Conservation (phyloP, 345 rosid genomes). For the Arabidopsis arenosa region DNA sequence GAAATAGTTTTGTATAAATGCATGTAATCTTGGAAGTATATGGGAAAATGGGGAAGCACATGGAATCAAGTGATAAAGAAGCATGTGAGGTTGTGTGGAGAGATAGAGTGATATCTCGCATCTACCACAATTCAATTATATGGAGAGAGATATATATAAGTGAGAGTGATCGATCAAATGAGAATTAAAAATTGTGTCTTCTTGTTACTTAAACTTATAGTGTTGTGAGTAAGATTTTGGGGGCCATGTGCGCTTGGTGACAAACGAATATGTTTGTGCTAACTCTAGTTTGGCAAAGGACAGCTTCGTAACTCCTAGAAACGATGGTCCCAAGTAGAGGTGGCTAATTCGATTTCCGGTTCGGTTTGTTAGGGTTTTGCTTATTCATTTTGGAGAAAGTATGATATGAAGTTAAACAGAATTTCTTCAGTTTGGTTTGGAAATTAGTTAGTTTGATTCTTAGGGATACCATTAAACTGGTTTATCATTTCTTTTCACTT, state of each 20-base stretch:
- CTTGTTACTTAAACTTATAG: constrained; percentile 20
- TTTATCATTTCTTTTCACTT: background rate
- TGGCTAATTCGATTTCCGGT: background rate
- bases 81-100: constrained; percentile 46
- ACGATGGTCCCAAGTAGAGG: constrained; percentile 5
- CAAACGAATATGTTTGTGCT: constrained; percentile 23
- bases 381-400: background rate
- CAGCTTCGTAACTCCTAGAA: constrained; percentile 4
- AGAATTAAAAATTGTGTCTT: constrained; percentile 35
- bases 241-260: constrained; percentile 38
- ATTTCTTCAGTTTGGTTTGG: background rate
- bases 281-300: constrained; percentile 30
- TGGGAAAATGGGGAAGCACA: constrained; percentile 34
- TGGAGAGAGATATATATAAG: constrained; percentile 41
- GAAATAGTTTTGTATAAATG: constrained; percentile 20
- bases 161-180: constrained; percentile 45
- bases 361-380: background rate
- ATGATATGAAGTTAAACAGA: background rate
- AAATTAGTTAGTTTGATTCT: background rate
- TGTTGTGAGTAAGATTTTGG: constrained; percentile 40
- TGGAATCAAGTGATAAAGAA: constrained; percentile 45
- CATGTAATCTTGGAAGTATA: constrained; percentile 41
- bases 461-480: background rate
- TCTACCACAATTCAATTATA: constrained; percentile 45
- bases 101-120: constrained; percentile 43